Conservation (phyloP, 345 rosid genomes). For the Brassica nigra region DNA sequence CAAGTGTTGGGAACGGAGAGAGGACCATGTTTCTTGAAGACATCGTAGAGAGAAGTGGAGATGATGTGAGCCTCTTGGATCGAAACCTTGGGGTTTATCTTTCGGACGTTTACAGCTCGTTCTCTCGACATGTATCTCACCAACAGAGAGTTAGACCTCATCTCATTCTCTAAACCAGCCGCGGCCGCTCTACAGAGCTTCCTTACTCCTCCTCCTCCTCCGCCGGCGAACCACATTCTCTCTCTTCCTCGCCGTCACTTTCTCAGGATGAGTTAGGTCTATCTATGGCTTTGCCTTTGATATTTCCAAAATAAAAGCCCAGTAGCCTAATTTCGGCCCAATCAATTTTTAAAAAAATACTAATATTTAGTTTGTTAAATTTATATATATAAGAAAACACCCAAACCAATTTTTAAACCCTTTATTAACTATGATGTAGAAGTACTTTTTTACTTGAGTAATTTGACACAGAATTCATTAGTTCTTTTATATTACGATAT, state of each 20-base stretch:
- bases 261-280: constrained; percentile 15
- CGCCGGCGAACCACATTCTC: constrained; percentile 45
- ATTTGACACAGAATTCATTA: too few species aligned
- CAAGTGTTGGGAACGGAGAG: constrained; percentile 77
- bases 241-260: constrained; percentile 27
- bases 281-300: constrained; percentile 10
- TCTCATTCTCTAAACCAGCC: neutral
- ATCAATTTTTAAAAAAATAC: too few species aligned
- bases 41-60: constrained; percentile 61
- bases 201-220: constrained; percentile 34
- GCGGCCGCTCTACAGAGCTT: constrained; percentile 12
- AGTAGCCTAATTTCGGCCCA: neutral
- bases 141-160: constrained; percentile 26
- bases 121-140: constrained; percentile 70
- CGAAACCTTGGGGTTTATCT: constrained; percentile 91
- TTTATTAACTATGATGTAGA: too few species aligned
- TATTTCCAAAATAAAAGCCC: neutral
- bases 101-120: constrained; percentile 78
- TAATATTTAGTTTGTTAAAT: too few species aligned
- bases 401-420: too few species aligned
- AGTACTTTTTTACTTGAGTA: too few species aligned
- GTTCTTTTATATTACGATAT: too few species aligned
- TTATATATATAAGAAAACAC: too few species aligned
- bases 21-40: constrained; percentile 74
- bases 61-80: constrained; percentile 77